A percentile compares a stretch with the other conserved stretches of the same genome.
Conservation (phyloP, 768 basidiomycete genomes). For the Neoboletus brunneissimus region DNA sequence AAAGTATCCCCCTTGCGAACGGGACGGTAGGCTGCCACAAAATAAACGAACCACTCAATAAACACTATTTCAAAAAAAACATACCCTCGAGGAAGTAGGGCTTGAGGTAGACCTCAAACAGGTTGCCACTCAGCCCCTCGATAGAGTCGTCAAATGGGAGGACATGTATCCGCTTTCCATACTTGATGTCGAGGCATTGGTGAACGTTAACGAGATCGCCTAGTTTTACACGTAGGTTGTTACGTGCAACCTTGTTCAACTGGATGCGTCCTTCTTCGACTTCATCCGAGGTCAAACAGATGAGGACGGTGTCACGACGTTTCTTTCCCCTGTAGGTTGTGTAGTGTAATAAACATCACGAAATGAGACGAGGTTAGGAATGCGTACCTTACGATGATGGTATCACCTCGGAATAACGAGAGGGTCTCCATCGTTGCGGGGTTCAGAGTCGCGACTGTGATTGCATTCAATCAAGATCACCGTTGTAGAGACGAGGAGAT, state of each 20-base stretch:
- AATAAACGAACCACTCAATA: not conserved
- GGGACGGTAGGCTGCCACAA: slow-evolving; percentile 74
- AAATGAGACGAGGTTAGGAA: not conserved
- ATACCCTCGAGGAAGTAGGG: slow-evolving; percentile 97
- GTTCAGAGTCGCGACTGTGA: slow-evolving; percentile 85
- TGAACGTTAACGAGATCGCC: slow-evolving; percentile 96
- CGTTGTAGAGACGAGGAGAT: not conserved
- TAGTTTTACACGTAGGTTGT: slow-evolving; percentile 96
- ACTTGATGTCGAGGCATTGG: slow-evolving; percentile 96
- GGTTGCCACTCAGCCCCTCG: slow-evolving; percentile 96
- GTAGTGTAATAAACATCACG: slow-evolving; percentile 2
- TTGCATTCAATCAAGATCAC: slow-evolving; percentile 16
- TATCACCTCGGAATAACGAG: slow-evolving; percentile 94
- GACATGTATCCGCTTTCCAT: slow-evolving; percentile 96
- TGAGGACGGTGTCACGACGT: slow-evolving; percentile 95
- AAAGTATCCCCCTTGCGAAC: slow-evolving; percentile 98
- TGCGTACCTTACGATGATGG: slow-evolving; percentile 85
- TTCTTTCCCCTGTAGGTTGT: slow-evolving; percentile 77
- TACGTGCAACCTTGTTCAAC: slow-evolving; percentile 99
- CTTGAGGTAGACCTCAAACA: slow-evolving; percentile 98
- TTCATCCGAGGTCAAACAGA: slow-evolving; percentile 92
- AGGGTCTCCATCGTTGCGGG: slow-evolving; percentile 95
- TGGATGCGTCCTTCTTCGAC: slow-evolving; percentile 98
- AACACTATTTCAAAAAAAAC: slow-evolving; percentile 12
- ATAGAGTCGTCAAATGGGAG: slow-evolving; percentile 98